Percentiles rank a stretch among this genome's conserved stretches.
phyloP scores from a whole-genome alignment of 164 flowering plant genomes.

The Taxillus chinensis region DNA sequence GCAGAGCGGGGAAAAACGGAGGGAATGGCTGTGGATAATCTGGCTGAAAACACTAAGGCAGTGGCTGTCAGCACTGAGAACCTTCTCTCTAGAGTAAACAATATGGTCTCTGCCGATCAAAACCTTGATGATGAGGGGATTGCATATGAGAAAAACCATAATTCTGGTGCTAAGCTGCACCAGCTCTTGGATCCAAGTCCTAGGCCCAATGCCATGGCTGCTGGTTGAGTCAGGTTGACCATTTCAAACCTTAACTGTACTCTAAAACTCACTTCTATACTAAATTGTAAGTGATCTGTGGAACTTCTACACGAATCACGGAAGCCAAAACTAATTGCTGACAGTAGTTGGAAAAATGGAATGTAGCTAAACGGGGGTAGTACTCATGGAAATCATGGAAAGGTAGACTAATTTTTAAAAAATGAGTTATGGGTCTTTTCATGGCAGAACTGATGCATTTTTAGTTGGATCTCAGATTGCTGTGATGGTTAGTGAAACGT shows the following conservation, averaged over 20 bases:
- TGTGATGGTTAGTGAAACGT: conserved; percentile 15
- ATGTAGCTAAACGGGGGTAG: conserved; percentile 5
- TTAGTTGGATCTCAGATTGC: conserved; percentile 19
- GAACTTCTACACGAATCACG: conserved; percentile 26
- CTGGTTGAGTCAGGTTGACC: conserved; percentile 35
- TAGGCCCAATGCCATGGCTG: conserved; percentile 75
- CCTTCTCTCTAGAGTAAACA: conserved; percentile 65
- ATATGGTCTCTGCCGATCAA: conserved; percentile 27
- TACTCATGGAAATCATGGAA: background rate
- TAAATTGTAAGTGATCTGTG: conserved; percentile 7
- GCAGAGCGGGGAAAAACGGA: conserved; percentile 22
- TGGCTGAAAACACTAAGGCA: conserved; percentile 17
- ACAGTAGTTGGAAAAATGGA: conserved; percentile 19
- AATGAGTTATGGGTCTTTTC: conserved; percentile 10
- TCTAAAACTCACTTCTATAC: background rate
- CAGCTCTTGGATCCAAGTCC: conserved; percentile 75
- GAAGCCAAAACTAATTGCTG: conserved; percentile 35
- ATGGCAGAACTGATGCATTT: conserved; percentile 26
- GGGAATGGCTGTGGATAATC: conserved; percentile 15
- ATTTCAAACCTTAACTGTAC: background rate
- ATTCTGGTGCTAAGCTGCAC: conserved; percentile 57
- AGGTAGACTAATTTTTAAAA: conserved; percentile 2
- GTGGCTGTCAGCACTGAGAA: conserved; percentile 49
- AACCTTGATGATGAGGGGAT: conserved; percentile 34
- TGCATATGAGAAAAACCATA: conserved; percentile 32